Base-by-base conservation (phyloP, 192 early-diverging fungal genomes). In the Rhizoclosmatium sp. region DNA sequence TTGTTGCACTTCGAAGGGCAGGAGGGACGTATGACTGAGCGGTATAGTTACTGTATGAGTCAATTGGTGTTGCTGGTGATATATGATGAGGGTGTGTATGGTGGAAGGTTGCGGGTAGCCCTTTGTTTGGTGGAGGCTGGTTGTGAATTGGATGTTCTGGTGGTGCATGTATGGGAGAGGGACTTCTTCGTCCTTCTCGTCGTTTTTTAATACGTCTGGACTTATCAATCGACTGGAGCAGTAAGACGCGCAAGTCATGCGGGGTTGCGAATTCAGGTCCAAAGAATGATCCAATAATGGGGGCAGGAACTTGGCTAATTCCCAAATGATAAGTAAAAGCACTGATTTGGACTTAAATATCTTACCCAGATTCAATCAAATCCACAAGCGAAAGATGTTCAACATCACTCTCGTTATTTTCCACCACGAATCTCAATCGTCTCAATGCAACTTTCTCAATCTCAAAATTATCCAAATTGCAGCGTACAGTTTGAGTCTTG, bases 381-480 rank as follows among this genome's bases (percentile, higher is more conserved):
- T 87, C 81, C 2, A 87, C 69, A 47, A 87, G 68, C 5, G 83
- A 75, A 9, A 87, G 65, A 59, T 87, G 86, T 16, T 83, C 81
- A 7, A 74, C 81, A 41, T 85, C 80, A 10, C 81, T 80, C 40
- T 83, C 70, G 44, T 82, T 81, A 59, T 78, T 79, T 59, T 87
- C 86, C 12, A 87, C 81, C 14, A 87, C 83, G 56, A 81, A 85
- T 2, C 86, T n/a, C 23, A 87, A 68, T 16, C 86, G 48, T 40
- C 86, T 65, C 14, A 87, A 68, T 4, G 86, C 86, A 67, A 87
- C 83, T 71, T 84, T 83, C 67, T 86, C 85, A 49, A 86, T 86
- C 23, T 73, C 54, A 62, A 75, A 84, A 21, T 65, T 73, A 51
- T 86, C 85, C 19, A 86, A 48, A 59, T 86, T 83, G 42, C 46